Base-by-base conservation (phyloP, 1,284 basidiomycete genomes). In the Cryptococcus sp. region DNA sequence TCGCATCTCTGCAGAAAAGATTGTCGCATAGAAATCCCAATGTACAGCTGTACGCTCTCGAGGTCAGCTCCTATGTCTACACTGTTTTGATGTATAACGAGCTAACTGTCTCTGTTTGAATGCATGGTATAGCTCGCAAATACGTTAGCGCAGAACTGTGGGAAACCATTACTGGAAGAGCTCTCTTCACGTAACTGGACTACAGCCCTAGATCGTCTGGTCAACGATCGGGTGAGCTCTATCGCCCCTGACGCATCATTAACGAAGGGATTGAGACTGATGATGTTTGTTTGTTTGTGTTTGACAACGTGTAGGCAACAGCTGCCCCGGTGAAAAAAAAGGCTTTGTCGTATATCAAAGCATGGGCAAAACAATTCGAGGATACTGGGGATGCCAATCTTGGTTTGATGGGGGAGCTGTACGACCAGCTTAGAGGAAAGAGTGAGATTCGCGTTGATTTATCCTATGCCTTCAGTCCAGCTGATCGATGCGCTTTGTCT, bases 11-110 rank as follows among this genome's bases (percentile, higher is more conserved):
- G 49, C 84, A 94, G 72, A 97, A 95, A 79, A 89, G 95, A 5
- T 83, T 99, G 1, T 83, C 89, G 16, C 94, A 99, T 78, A 87
- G 95, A 39, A 96, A 90, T 75, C 89, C 95, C 16, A 99, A 96
- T 70, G 96, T 99, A 0, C 96, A 99, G 78, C 84, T 98, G 1
- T 97, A 95, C 72, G 86, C 93, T 10, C 85, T 99, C n/a, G 83
- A 81, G 59, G 79, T 80, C 53, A 63, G 78, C n/a, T 48, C n/a
- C 20, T 34, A 13, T 50, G 7, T 13, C 38, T 8, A 8, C 8
- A 39, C 10, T 34, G 5, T 5, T 11, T 25, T 7, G 3, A 34
- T 34, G 29, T 34, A 10, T 34, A 7, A 34, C 8, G 29, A 34
- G 29, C 29, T 34, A 13, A 34, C 13, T 2, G 13, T 38, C 45